phyloP scores from a whole-genome alignment of 2,329 filamentous ascomycete species.

The Calonectria crousiana region DNA sequence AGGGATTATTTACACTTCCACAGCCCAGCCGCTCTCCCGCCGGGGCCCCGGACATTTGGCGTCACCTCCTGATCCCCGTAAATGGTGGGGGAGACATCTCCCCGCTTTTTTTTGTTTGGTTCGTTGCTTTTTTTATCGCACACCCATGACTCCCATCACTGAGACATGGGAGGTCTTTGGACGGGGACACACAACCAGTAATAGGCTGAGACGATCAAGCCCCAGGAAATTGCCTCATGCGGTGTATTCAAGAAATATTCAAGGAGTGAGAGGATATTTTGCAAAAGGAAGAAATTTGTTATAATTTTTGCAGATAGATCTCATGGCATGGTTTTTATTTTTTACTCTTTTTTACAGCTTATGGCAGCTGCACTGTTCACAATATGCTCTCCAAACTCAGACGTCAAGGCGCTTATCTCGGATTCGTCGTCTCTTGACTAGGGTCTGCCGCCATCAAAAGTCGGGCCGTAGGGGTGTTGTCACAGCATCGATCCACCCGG shows the following conservation, averaged over 20 bases:
- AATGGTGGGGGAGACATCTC: slow-evolving; percentile 23
- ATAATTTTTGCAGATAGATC: background rate
- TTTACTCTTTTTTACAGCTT: background rate
- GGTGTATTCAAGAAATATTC: background rate
- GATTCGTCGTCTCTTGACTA: slow-evolving; percentile 7
- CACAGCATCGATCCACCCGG: slow-evolving; percentile 23
- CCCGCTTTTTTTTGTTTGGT: slow-evolving; percentile 22
- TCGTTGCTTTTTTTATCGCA: slow-evolving; percentile 34
- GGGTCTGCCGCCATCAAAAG: slow-evolving; percentile 14
- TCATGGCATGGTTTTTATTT: background rate
- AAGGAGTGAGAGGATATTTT: background rate
- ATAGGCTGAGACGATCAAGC: background rate
- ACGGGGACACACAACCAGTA: background rate
- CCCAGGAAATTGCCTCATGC: background rate
- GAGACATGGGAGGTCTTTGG: background rate
- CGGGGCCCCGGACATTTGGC: slow-evolving; percentile 33
- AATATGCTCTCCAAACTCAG: background rate
- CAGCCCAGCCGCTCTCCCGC: background rate
- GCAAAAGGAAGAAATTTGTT: background rate
- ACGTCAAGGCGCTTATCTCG: slow-evolving; percentile 25
- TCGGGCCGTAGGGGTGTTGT: slow-evolving; percentile 22
- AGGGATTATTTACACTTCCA: background rate
- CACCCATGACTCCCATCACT: background rate
- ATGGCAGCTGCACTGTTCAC: background rate
- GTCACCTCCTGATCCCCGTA: slow-evolving; percentile 26